Evolutionary conservation across 2,329 filamentous ascomycete species (phyloP).

Genomic region (Aspergillus felis): DNA sequence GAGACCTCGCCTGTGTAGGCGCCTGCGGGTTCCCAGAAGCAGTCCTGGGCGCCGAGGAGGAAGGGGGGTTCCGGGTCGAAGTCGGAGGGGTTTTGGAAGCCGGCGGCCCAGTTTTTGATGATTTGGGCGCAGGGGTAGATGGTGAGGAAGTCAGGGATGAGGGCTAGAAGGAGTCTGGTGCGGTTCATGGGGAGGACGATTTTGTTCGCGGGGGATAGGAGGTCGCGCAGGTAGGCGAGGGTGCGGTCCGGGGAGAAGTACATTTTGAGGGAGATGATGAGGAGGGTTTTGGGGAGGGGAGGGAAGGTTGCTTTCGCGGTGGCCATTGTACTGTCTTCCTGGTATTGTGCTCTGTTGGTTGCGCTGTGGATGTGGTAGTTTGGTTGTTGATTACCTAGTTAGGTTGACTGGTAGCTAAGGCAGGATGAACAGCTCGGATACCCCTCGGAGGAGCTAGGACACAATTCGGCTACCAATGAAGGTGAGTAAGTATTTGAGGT

Average conservation of each 20-base stretch:
- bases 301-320: conserved; percentile 20
- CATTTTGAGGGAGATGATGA: conserved; percentile 40
- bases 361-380: neutral
- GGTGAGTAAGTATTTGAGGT: no score
- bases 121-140: conserved; percentile 48
- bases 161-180: conserved; percentile 63
- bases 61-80: conserved; percentile 42
- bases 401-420: no score
- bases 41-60: conserved; percentile 71
- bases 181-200: conserved; percentile 41
- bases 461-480: no score
- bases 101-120: conserved; percentile 29
- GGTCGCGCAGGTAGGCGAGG: conserved; percentile 49
- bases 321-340: conserved; percentile 7
- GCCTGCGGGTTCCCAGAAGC: conserved; percentile 65
- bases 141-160: conserved; percentile 74
- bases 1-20: conserved; percentile 77
- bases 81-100: conserved; percentile 1
- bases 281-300: conserved; percentile 33
- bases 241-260: conserved; percentile 47
- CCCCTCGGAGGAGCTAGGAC: no score
- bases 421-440: no score
- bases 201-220: conserved; percentile 48
- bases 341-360: neutral
- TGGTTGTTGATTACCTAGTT: neutral